Evolutionary conservation across 306 rosid genomes (phyloP), one percentile per base, ranked within the genome.

Genomic region (Dalbergia oliveri): DNA sequence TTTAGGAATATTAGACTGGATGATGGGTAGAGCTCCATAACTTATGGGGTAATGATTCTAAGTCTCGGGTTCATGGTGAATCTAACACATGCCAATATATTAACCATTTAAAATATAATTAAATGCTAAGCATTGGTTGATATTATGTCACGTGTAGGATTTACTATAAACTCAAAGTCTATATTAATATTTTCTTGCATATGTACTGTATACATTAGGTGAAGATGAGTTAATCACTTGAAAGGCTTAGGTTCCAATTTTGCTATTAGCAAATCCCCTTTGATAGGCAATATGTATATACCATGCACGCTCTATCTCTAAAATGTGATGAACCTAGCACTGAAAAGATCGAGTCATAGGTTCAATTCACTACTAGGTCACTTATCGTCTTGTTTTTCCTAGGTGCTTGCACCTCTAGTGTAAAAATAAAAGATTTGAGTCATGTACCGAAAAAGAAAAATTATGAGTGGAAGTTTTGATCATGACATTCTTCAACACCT

Each of bases 11-110:
- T 61, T 50, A 15, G 16, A 63, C 68, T 71, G 83, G 75, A 82
- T 45, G 66, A 61, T 79, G 75, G 81, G 79, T 64, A 59, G 82
- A 84, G 81, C 68, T 57, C 59, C 58, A 1, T 51, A 60, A 62
- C 66, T 53, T 54, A 26, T 69, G 31, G 31, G 3, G 31, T 26
- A 26, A 2, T 26, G 31, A 26, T 26, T 26, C 31, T 26, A 26
- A 26, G 31, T 26, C 0, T 26, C 31, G 31, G 31, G 31, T 26
- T 26, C 31, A 26, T 2, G 31, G 3, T 26, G 31, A 26, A 26
- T 26, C 31, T 26, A 0, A 26, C 3, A 26, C 3, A 26, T 26
- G 3, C 0, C 31, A 26, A 2, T 26, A 26, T 26, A 26, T 26
- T 2, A 26, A 26, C 31, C 31, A 26, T 26, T 26, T 2, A 26